Conservation (phyloP, 2,329 filamentous ascomycete species). For the Aspergillus pseudotamarii region DNA sequence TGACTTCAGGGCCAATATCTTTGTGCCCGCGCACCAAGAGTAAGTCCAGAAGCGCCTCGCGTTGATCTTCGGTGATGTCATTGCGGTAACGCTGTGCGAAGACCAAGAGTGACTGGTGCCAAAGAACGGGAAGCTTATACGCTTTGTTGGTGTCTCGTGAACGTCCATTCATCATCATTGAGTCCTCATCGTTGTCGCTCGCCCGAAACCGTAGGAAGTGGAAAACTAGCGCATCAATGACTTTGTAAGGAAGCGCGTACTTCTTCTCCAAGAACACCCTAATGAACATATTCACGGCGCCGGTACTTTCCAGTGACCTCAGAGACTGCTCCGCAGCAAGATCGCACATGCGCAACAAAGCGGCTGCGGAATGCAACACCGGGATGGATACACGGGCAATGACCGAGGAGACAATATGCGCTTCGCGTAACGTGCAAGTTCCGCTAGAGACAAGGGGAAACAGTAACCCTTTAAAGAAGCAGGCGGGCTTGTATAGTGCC, state of each 20-base stretch:
- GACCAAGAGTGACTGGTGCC: constrained; percentile 90
- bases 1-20: constrained; percentile 86
- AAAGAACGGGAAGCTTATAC: constrained; percentile 81
- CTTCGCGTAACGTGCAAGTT: constrained; percentile 89
- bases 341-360: constrained; percentile 88
- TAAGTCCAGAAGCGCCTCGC: constrained; percentile 86
- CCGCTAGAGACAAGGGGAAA: constrained; percentile 85
- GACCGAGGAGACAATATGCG: constrained; percentile 86
- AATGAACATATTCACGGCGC: constrained; percentile 94
- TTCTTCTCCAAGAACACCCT: constrained; percentile 93
- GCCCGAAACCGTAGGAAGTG: constrained; percentile 90
- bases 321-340: constrained; percentile 89
- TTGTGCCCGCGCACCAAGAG: constrained; percentile 82
- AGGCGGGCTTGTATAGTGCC: constrained; percentile 86
- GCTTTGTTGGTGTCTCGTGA: constrained; percentile 54
- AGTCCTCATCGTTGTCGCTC: constrained; percentile 60
- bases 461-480: constrained; percentile 95
- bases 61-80: constrained; percentile 92
- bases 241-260: constrained; percentile 92
- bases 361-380: constrained; percentile 88
- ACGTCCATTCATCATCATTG: constrained; percentile 47
- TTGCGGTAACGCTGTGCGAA: constrained; percentile 96
- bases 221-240: constrained; percentile 92
- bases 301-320: constrained; percentile 75
- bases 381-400: constrained; percentile 83